phyloP scores from a whole-genome alignment of 495 filamentous ascomycete genomes.

The Choiromyces venosus region DNA sequence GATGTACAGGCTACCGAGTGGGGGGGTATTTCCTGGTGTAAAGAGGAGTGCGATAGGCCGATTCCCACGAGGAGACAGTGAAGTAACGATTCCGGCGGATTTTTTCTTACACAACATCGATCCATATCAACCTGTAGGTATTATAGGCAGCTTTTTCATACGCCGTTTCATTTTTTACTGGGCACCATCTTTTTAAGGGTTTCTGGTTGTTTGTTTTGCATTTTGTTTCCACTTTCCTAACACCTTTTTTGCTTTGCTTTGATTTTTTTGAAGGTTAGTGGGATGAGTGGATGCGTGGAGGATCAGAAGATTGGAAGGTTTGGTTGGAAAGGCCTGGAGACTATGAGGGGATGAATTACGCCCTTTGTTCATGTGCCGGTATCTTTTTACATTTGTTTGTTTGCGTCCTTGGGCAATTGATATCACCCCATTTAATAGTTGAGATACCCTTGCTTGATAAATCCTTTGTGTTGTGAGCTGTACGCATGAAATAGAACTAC shows the following conservation, averaged over 20 bases:
- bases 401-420: background rate
- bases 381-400: background rate
- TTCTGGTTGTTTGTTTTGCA: background rate
- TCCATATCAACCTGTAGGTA: background rate
- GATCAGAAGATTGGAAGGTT: background rate
- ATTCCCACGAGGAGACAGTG: conserved; percentile 3
- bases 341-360: background rate
- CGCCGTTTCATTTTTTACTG: background rate
- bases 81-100: background rate
- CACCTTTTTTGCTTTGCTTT: background rate
- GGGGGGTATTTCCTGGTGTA: conserved; percentile 29
- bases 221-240: background rate
- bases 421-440: background rate
- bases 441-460: background rate
- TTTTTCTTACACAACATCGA: background rate
- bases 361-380: background rate
- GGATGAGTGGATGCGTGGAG: background rate
- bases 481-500: background rate
- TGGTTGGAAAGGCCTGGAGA: background rate
- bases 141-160: background rate
- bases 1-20: conserved; percentile 15
- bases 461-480: background rate
- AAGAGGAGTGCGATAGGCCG: conserved; percentile 29
- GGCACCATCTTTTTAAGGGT: background rate
- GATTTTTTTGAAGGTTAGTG: background rate